Evolutionary conservation across 2,329 filamentous ascomycete species (phyloP).

Genomic region (Cercospora beticola): DNA sequence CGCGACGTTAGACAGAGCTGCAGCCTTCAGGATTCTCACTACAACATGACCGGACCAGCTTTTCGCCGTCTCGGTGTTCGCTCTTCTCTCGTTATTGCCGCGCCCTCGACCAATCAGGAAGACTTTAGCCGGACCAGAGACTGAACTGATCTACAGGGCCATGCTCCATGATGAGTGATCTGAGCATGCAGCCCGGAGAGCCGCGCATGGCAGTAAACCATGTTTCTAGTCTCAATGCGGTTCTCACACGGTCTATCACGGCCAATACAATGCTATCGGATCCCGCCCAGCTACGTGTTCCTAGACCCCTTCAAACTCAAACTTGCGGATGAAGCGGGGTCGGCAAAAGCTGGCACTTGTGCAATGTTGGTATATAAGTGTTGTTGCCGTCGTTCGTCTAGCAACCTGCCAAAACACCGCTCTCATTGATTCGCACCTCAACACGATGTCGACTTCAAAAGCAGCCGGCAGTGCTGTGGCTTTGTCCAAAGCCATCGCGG

Average conservation of each 20-base stretch:
- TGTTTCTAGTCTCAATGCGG: neutral
- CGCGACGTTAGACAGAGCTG: neutral
- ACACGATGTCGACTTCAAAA: neutral
- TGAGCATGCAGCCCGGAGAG: neutral
- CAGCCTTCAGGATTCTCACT: neutral
- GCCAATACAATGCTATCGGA: neutral
- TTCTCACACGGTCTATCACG: neutral
- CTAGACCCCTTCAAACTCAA: neutral
- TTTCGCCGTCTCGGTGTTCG: neutral
- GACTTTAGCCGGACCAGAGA: neutral
- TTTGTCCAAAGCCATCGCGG: neutral
- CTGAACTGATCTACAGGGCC: neutral
- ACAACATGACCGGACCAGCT: neutral
- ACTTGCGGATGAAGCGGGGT: neutral
- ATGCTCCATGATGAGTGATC: neutral
- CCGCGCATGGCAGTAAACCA: neutral
- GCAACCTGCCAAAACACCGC: neutral
- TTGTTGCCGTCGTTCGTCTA: neutral
- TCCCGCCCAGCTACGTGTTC: neutral
- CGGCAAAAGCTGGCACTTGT: neutral
- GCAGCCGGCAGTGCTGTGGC: neutral
- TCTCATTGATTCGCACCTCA: neutral
- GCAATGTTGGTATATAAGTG: neutral
- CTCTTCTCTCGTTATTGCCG: neutral
- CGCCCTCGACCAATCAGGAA: neutral